phyloP scores from a whole-genome alignment of 176 grass and related monocot genomes.

The Oryza brachyantha region DNA sequence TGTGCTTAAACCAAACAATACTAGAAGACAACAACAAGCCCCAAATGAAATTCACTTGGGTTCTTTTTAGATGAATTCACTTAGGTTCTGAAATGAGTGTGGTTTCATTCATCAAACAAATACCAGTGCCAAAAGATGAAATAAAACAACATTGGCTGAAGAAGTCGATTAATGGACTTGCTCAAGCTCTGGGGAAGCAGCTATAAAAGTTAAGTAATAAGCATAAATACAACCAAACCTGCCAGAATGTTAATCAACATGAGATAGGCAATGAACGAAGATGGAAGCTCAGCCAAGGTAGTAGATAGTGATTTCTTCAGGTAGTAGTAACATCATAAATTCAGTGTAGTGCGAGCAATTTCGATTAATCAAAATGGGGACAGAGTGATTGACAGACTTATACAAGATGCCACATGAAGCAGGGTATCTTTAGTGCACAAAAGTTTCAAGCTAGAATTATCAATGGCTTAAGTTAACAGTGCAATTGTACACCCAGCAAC shows the following conservation, averaged over 20 bases:
- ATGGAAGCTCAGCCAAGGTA: background rate
- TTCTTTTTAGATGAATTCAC: background rate
- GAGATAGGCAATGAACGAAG: background rate
- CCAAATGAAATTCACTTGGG: background rate
- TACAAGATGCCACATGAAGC: background rate
- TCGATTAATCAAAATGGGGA: background rate
- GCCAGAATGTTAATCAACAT: background rate
- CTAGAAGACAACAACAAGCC: background rate
- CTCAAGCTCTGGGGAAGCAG: background rate
- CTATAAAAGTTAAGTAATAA: background rate
- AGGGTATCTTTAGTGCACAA: background rate
- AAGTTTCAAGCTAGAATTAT: conserved; percentile 18
- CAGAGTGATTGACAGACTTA: background rate
- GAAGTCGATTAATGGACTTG: background rate
- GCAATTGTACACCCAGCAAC: conserved; percentile 15
- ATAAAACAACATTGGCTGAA: background rate
- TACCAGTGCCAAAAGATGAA: background rate
- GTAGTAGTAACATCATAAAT: background rate
- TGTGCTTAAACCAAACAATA: background rate
- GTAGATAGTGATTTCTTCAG: background rate
- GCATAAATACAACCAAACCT: background rate
- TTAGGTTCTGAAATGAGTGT: background rate
- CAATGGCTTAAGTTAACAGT: background rate
- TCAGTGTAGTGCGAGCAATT: background rate
- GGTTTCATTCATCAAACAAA: background rate